Evolutionary conservation across 2,329 filamentous ascomycete species (phyloP).

Genomic region (Penicillium aurantiogriseum): DNA sequence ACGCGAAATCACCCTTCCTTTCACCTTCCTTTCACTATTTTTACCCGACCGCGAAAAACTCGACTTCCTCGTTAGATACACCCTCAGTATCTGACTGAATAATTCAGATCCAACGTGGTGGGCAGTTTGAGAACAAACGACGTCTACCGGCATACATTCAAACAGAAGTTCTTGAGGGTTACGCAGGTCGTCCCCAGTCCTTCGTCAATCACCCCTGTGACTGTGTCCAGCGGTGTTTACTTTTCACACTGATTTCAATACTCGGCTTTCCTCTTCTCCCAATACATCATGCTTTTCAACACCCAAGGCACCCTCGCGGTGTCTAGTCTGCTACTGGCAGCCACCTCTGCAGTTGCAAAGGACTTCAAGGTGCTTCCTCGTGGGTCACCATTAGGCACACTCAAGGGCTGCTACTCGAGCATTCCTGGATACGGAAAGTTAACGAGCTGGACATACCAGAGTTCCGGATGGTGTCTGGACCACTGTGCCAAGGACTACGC

Average conservation of each 20-base stretch:
- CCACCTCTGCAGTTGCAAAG: constrained; percentile 18
- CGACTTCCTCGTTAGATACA: background rate
- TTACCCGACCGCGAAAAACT: background rate
- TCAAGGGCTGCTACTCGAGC: constrained; percentile 54
- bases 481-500: constrained; percentile 51
- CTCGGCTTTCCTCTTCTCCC: constrained; percentile 3
- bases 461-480: constrained; percentile 55
- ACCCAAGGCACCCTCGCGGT: constrained; percentile 26
- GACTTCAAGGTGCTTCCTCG: constrained; percentile 21
- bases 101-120: constrained; percentile 1
- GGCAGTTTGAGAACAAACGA: background rate
- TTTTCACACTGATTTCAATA: constrained; percentile 6
- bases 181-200: constrained; percentile 41
- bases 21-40: background rate
- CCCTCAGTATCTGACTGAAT: background rate
- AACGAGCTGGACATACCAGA: constrained; percentile 55
- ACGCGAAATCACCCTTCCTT: constrained; percentile 9
- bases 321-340: constrained; percentile 28
- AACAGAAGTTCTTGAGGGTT: constrained; percentile 30
- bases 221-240: constrained; percentile 23
- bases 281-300: constrained; percentile 30
- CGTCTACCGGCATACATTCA: constrained; percentile 5
- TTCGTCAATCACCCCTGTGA: constrained; percentile 21
- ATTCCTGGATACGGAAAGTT: constrained; percentile 47
- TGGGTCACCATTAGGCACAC: constrained; percentile 17